Evolutionary conservation across 805 yeast species (phyloP), one percentile per base, ranked within the genome.

Genomic region (Pichia pseudocactophila): DNA sequence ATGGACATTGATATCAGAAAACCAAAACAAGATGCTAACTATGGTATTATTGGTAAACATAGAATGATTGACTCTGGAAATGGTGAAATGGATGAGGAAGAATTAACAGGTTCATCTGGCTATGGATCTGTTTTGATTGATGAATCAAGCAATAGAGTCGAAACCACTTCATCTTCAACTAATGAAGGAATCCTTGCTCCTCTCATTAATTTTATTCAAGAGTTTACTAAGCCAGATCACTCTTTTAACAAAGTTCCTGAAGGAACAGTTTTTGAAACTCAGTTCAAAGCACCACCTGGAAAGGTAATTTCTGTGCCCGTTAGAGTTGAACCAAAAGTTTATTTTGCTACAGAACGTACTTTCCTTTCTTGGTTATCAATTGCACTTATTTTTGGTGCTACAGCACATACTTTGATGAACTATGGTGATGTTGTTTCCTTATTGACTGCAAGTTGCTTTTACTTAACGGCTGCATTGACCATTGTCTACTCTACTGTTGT

Each of bases 291-390:
- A 10, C 97, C 98, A 18, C 78, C 83, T 34, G 98, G 97, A 2
- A 89, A 88, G 63, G 72, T 74, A 36, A 85, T 92, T 45, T 78
- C 88, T 56, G 92, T 92, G 8, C 98, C 97, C 2, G 94, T 92
- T 31, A 76, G 98, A 56, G 89, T 92, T 30, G 98, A 92, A 64
- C 98, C 98, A 45, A 92, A 92, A 66, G 98, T 92, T n/a, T 92
- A 92, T 61, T 92, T 92, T 64, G 98, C 98, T 7, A 87, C 95
- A 19, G 98, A 92, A 63, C 78, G 98, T 66, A 92, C 98, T 0
- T 90, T 80, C 57, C 70, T 92, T 48, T 77, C 94, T 33, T 92
- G 98, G 98, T 66, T 90, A 43, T 89, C 95, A 33, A 86, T 92
- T 52, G 85, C 92, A 8, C 76, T 92, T 70, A 69, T 90, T 34